A percentile compares a stretch with the other conserved stretches of the same genome.
Evolutionary conservation across 257 asterid species (phyloP).

Genomic region (Gentiana straminea): DNA sequence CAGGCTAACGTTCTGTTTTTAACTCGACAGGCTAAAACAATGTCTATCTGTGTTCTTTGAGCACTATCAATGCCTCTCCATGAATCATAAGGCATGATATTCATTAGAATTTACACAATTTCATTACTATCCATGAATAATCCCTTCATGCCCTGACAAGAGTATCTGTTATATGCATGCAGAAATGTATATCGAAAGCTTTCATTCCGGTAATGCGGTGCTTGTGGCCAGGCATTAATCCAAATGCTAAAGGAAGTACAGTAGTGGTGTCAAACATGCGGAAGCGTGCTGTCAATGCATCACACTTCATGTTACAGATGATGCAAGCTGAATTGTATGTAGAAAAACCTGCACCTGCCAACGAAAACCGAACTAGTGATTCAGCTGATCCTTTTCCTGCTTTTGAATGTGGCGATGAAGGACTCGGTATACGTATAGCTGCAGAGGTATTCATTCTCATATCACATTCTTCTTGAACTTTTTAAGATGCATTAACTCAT

Average conservation of each 20-base stretch:
- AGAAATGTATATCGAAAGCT: constrained; percentile 73
- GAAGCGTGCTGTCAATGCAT: constrained; percentile 84
- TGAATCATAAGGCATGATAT: constrained; percentile 61
- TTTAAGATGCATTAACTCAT: too few relatives aligned
- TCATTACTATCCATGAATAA: neutral
- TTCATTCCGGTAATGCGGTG: constrained; percentile 70
- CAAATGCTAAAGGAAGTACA: constrained; percentile 46
- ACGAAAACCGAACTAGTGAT: constrained; percentile 21
- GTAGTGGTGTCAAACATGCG: constrained; percentile 66
- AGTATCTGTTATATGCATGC: constrained; percentile 20
- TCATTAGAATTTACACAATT: neutral
- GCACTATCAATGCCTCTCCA: constrained; percentile 82
- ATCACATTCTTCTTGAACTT: neutral
- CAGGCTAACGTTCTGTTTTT: constrained; percentile 12
- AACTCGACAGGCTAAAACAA: constrained; percentile 65
- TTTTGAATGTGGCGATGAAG: constrained; percentile 80
- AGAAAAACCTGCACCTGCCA: constrained; percentile 26
- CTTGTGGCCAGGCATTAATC: constrained; percentile 88
- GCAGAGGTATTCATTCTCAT: constrained; percentile 49
- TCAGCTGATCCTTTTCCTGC: constrained; percentile 27
- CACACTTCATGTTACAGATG: constrained; percentile 94
- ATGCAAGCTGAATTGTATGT: constrained; percentile 63
- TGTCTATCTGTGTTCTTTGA: constrained; percentile 90
- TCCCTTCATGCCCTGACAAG: neutral
- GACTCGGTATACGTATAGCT: constrained; percentile 77